Evolutionary conservation across 2,329 filamentous ascomycete genomes (phyloP), one percentile per base, ranked within the genome.

Genomic region (Venturia carpophila): DNA sequence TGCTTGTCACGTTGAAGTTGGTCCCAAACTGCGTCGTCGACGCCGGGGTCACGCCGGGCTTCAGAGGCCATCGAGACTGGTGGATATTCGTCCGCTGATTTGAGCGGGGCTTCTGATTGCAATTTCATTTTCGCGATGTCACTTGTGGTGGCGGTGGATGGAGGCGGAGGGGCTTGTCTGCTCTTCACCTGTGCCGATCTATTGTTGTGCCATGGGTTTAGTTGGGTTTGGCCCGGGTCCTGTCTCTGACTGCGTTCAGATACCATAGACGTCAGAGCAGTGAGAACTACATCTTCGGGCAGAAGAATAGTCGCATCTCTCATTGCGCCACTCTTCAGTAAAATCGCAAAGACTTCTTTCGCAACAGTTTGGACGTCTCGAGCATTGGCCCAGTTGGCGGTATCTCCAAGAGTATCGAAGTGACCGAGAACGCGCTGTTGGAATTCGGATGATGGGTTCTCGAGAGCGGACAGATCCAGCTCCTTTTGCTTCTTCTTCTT

Each of bases 381-480:
- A 0, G 82, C 86, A 67, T 84, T 89, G 0, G 82, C 87, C 84
- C 87, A 89, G 7, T 79, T 78, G 0, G 79, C 71, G 3, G 82
- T 75, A 0, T 64, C 52, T 0, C 79, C 71, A 0, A 89, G 72
- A 0, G 63, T 47, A 0, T 70, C 62, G 43, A 88, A 82, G 0
- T 72, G 68, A 0, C 69, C 61, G 0, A 72, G 37, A 5, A 77
- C 15, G 15, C 68, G 30, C 3, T 66, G 45, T 24, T 66, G 34
- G 34, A 72, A 67, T 17, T 67, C 13, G 19, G 41, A 13, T 42
- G 68, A 65, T n/a, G 72, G 69, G 6, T 58, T 65, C n/a, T 69
- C 67, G 1, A 78, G 49, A 0, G 70, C 61, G 0, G 68, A 67
- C 0, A 73, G 60, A 21, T 74, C 70, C 0, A 79, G 67, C 65